Conservation (phyloP, 805 yeast genomes). For the Yamadazyma sp. region DNA sequence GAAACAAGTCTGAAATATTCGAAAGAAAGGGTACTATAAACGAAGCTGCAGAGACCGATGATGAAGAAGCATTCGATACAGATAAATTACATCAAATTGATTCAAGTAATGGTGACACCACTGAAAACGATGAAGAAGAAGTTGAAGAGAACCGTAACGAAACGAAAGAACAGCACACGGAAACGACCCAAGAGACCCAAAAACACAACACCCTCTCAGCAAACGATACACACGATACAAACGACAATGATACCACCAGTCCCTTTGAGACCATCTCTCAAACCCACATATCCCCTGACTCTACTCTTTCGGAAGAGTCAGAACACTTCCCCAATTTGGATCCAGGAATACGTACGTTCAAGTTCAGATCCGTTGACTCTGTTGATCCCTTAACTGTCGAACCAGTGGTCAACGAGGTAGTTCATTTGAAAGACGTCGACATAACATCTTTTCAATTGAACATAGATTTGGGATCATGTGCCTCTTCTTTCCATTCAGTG, state of each 20-base stretch:
- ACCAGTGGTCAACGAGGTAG: constrained; percentile 11
- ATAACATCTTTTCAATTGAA: constrained; percentile 16
- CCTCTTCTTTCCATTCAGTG: constrained; percentile 11
- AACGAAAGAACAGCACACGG: too few species aligned
- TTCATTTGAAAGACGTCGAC: constrained; percentile 12
- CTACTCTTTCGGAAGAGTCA: too few species aligned
- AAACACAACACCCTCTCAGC: too few species aligned
- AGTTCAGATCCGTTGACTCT: not conserved
- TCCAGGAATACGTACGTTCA: constrained; percentile 1
- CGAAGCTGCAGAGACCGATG: not conserved
- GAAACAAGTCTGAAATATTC: constrained; percentile 10
- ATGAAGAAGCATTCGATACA: not conserved
- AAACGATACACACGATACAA: too few species aligned
- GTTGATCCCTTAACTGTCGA: constrained; percentile 10
- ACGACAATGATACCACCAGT: too few species aligned
- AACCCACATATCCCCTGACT: too few species aligned
- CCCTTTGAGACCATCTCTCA: too few species aligned
- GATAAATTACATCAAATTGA: not conserved
- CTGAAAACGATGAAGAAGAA: too few species aligned
- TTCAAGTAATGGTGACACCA: not conserved
- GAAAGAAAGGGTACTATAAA: not conserved
- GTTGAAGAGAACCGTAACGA: too few species aligned
- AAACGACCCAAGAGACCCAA: too few species aligned
- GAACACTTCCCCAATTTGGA: constrained; percentile 1
- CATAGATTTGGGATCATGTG: constrained; percentile 10